These are phyloP conservation scores for Vanilla planifolia DNA, from an alignment of 106 monocot genomes.

Conservation along the genomic window DNA sequence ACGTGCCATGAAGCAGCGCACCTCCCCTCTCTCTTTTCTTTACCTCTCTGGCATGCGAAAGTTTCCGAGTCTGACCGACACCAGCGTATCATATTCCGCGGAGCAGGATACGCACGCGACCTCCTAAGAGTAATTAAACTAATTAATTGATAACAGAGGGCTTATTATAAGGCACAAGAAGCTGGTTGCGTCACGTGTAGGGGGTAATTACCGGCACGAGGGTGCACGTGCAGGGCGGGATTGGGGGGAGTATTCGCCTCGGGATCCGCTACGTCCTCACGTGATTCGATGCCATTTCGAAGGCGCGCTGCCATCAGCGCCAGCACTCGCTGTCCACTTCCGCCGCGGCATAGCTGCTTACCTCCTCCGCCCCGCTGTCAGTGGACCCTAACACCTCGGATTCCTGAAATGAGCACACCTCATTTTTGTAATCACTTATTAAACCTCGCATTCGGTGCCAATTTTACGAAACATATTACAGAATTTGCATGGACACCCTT, in stretches of 20 bases:
- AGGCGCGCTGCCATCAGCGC: conserved; percentile 2
- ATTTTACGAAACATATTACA: too few relatives aligned
- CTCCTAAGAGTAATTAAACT: conserved; percentile 3
- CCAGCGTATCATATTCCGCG: neutral
- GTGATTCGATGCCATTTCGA: conserved; percentile 55
- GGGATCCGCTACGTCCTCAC: conserved; percentile 49
- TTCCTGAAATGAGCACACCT: too few relatives aligned
- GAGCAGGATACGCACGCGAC: too few relatives aligned
- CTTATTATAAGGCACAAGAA: neutral
- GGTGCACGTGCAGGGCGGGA: conserved; percentile 35
- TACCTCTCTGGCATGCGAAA: neutral
- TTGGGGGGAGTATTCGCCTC: conserved; percentile 17
- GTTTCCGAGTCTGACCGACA: conserved; percentile 5
- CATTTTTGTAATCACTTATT: too few relatives aligned
- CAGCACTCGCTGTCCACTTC: conserved; percentile 8
- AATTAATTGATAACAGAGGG: neutral
- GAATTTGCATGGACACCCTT: too few relatives aligned
- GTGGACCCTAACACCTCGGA: too few relatives aligned
- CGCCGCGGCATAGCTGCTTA: conserved; percentile 3
- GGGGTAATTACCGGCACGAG: conserved; percentile 32
- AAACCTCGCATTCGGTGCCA: too few relatives aligned
- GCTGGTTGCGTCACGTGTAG: conserved; percentile 30
- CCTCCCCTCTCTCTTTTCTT: too few relatives aligned
- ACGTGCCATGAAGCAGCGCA: too few relatives aligned
- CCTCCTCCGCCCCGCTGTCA: neutral